A percentile compares a stretch with the other conserved stretches of the same genome.
Evolutionary conservation across 2,329 filamentous ascomycete genomes (phyloP).

Genomic region (Trichoderma guizhouense): DNA sequence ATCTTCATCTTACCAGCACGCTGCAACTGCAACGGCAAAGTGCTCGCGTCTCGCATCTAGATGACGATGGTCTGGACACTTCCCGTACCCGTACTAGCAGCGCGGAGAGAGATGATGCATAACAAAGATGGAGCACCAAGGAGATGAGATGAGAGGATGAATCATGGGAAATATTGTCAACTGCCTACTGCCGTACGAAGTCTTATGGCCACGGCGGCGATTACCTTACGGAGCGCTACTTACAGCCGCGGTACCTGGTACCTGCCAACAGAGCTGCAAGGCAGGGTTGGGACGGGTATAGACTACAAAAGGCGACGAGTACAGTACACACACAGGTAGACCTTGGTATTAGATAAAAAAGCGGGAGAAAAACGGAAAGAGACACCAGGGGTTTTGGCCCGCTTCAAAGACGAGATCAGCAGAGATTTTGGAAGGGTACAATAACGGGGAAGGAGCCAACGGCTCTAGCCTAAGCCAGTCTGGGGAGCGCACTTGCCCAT

Average conservation of each 20-base stretch:
- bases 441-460: conserved; percentile 17
- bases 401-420: conserved; percentile 18
- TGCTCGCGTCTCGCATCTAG: not conserved
- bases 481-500: conserved; percentile 14
- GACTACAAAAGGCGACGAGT: not conserved
- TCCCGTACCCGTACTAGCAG: not conserved
- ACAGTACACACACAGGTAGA: not conserved
- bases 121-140: conserved; percentile 7
- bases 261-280: not conserved
- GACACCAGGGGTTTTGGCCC: conserved; percentile 13
- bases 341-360: not conserved
- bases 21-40: not conserved
- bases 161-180: not conserved
- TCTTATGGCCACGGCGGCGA: not conserved
- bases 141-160: conserved; percentile 10
- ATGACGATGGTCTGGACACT: not conserved
- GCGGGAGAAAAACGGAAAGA: conserved; percentile 13
- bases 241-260: not conserved
- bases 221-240: not conserved
- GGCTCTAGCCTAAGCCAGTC: conserved; percentile 9
- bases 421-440: conserved; percentile 15
- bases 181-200: not conserved
- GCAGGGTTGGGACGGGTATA: not conserved
- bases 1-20: not conserved
- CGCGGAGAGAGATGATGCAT: conserved; percentile 6